phyloP scores from a whole-genome alignment of 2,329 filamentous ascomycete species.

The Fusarium verticillioides region DNA sequence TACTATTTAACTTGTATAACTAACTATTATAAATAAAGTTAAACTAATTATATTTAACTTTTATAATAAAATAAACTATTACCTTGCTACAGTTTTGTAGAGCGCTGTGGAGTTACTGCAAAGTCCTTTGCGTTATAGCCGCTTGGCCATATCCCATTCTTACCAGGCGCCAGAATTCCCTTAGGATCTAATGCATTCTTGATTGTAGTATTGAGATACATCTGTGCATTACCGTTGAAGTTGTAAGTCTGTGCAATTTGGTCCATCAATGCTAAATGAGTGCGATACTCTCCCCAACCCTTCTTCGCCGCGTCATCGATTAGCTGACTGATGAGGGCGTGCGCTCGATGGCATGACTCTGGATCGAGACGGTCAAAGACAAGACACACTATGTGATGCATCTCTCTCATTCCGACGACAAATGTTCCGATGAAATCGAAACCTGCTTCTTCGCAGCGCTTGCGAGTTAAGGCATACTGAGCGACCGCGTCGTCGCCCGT shows the following conservation, averaged over 20 bases:
- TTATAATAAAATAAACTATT: not conserved
- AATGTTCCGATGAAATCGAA: conserved; percentile 38
- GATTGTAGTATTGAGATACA: conserved; percentile 19
- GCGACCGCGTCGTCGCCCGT: conserved; percentile 27
- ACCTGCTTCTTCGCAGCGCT: conserved; percentile 31
- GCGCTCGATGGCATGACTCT: conserved; percentile 24
- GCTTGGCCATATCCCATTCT: conserved; percentile 29
- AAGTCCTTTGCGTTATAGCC: conserved; percentile 7
- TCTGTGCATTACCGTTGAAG: conserved; percentile 29
- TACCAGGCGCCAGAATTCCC: conserved; percentile 32
- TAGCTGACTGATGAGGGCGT: conserved; percentile 9
- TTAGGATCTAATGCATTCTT: conserved; percentile 32
- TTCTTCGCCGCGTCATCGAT: conserved; percentile 27
- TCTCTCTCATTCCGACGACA: conserved; percentile 31
- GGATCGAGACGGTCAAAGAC: conserved; percentile 25
- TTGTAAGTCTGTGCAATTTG: conserved; percentile 33
- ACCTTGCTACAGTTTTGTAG: not conserved
- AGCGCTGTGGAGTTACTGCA: no score
- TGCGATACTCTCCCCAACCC: conserved; percentile 36
- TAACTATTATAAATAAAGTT: no score
- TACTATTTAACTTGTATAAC: no score
- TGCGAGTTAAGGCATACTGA: conserved; percentile 22
- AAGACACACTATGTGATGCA: conserved; percentile 34
- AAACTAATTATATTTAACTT: no score
- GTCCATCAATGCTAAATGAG: conserved; percentile 31